These are phyloP conservation scores for Kwoniella botswanensis DNA, from an alignment of 768 basidiomycete species.

Conservation along the genomic window DNA sequence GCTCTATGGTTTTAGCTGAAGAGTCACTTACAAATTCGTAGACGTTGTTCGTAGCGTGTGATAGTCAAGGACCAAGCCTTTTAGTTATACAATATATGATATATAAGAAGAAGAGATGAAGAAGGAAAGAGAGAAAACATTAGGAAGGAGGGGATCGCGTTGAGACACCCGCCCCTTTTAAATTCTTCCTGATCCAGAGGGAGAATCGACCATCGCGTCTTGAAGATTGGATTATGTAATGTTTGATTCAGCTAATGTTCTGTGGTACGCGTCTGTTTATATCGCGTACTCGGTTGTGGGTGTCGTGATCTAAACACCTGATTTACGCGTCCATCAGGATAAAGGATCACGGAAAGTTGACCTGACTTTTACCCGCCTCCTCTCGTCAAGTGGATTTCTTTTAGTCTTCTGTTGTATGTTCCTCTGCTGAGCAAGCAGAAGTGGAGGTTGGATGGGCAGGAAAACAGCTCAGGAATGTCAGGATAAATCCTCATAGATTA, in stretches of 20 bases:
- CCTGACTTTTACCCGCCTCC: slow-evolving; percentile 3
- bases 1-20: background rate
- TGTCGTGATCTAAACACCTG: background rate
- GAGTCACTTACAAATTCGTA: slow-evolving; percentile 14
- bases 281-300: background rate
- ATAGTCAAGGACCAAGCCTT: slow-evolving; percentile 21
- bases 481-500: background rate
- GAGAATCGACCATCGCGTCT: slow-evolving; percentile 6
- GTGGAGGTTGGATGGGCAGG: background rate
- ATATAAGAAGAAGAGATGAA: slow-evolving; percentile 14
- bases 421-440: background rate
- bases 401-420: too few relatives aligned
- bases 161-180: slow-evolving; percentile 10
- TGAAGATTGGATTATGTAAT: slow-evolving; percentile 12
- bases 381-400: background rate
- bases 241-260: slow-evolving; percentile 14
- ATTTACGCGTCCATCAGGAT: slow-evolving; percentile 4
- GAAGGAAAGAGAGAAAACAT: slow-evolving; percentile 15
- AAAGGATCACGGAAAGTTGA: background rate
- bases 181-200: background rate
- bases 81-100: slow-evolving; percentile 18
- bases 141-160: slow-evolving; percentile 12
- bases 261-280: slow-evolving; percentile 7
- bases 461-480: background rate
- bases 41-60: slow-evolving; percentile 17